A percentile compares a stretch with the other conserved stretches of the same genome.
Conservation (phyloP, 139 green algal genomes). For the Nannochloris sp. region DNA sequence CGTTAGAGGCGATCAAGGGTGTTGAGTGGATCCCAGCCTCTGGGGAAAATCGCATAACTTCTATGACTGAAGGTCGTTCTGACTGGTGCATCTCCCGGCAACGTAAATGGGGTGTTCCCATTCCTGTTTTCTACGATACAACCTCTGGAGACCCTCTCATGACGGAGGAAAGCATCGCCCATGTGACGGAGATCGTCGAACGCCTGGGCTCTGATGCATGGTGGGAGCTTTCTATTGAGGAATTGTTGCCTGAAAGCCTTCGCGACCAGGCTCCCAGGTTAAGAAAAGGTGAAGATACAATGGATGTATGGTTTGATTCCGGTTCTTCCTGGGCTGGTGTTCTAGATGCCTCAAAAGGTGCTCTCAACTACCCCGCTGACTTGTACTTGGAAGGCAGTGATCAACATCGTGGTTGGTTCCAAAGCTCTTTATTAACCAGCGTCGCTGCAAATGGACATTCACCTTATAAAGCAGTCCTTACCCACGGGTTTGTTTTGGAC, state of each 20-base stretch:
- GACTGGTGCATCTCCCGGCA: conserved; percentile 99
- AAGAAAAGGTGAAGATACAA: conserved; percentile 89
- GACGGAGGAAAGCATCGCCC: conserved; percentile 75
- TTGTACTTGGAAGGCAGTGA: conserved; percentile 97
- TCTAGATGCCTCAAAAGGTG: conserved; percentile 34
- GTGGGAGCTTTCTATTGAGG: conserved; percentile 61
- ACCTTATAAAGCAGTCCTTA: conserved; percentile 88
- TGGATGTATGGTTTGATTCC: conserved; percentile 99
- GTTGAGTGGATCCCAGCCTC: conserved; percentile 78
- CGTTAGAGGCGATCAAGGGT: conserved; percentile 58
- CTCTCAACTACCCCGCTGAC: conserved; percentile 79
- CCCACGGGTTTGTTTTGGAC: conserved; percentile 69
- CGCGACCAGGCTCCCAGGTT: conserved; percentile 44
- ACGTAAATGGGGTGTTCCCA: conserved; percentile 95
- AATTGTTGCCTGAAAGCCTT: conserved; percentile 79
- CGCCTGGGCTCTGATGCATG: conserved; percentile 80
- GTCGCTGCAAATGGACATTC: conserved; percentile 79
- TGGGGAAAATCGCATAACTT: conserved; percentile 73
- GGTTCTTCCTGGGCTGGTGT: conserved; percentile 89
- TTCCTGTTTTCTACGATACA: conserved; percentile 94
- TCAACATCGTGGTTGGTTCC: conserved; percentile 98
- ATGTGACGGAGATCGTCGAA: conserved; percentile 69
- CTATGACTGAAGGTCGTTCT: conserved; percentile 81
- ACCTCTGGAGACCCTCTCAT: conserved; percentile 87
- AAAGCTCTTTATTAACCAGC: conserved; percentile 87